Conservation (phyloP, 306 rosid genomes). For the Rosa chinensis region DNA sequence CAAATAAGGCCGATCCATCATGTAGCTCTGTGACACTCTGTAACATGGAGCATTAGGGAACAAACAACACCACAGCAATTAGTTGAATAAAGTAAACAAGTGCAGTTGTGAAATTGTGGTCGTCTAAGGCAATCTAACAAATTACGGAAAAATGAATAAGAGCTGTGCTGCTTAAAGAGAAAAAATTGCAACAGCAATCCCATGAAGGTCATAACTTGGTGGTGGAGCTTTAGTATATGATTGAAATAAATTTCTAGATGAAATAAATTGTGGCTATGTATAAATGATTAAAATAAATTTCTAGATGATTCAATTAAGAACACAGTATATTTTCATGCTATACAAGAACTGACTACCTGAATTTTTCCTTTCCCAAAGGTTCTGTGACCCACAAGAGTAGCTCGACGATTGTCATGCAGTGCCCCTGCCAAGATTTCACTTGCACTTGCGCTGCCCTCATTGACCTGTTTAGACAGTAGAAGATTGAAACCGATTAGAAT, state of each 20-base stretch:
- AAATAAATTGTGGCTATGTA: not conserved
- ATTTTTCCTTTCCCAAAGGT: slow-evolving; percentile 99
- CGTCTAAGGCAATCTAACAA: not conserved
- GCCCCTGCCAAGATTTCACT: slow-evolving; percentile 98
- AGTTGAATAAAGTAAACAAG: not conserved
- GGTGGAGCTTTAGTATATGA: not conserved
- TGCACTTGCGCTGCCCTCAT: slow-evolving; percentile 99
- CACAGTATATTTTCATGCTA: not conserved
- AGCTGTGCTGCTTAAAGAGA: not conserved
- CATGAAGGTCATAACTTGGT: not conserved
- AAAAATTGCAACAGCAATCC: not conserved
- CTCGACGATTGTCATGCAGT: slow-evolving; percentile 88
- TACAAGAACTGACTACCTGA: slow-evolving; percentile 49
- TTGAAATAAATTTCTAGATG: not conserved
- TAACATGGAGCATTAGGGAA: slow-evolving; percentile 14
- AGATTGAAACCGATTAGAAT: not conserved
- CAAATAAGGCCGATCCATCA: slow-evolving; percentile 92
- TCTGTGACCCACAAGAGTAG: slow-evolving; percentile 81
- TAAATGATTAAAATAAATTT: not conserved
- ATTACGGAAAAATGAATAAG: not conserved
- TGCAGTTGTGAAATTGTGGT: not conserved
- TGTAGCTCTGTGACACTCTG: slow-evolving; percentile 94
- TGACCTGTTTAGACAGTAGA: slow-evolving; percentile 53
- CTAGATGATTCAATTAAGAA: not conserved
- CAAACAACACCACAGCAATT: not conserved